phyloP scores from a whole-genome alignment of 2,329 filamentous ascomycete species.

The Xylogone sp. region DNA sequence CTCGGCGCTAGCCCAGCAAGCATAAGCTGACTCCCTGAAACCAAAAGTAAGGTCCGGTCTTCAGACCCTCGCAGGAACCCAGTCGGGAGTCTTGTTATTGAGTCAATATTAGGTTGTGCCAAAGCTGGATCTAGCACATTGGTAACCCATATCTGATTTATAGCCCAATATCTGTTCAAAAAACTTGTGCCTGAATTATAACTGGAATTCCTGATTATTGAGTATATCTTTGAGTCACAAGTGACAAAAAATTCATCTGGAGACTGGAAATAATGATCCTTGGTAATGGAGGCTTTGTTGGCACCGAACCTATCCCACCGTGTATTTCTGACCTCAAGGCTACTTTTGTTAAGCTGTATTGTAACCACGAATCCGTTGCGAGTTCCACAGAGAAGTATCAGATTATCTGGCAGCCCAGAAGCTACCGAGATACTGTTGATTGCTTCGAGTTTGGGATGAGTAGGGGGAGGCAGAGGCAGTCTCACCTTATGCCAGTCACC shows the following conservation, averaged over 20 bases:
- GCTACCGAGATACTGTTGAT: slow-evolving; percentile 21
- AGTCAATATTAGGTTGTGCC: slow-evolving; percentile 44
- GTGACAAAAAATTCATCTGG: slow-evolving; percentile 37
- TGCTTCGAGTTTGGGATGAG: slow-evolving; percentile 11
- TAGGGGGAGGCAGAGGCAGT: slow-evolving; percentile 5
- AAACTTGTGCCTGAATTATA: background rate
- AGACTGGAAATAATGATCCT: slow-evolving; percentile 13
- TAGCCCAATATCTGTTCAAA: slow-evolving; percentile 1
- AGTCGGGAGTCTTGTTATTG: slow-evolving; percentile 39
- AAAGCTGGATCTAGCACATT: slow-evolving; percentile 44
- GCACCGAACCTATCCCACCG: slow-evolving; percentile 20
- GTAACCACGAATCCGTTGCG: slow-evolving; percentile 23
- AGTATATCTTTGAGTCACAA: slow-evolving; percentile 43
- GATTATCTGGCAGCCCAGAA: background rate
- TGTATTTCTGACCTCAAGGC: slow-evolving; percentile 9
- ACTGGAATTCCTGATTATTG: slow-evolving; percentile 6
- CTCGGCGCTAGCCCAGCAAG: slow-evolving; percentile 48
- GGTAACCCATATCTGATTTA: slow-evolving; percentile 45
- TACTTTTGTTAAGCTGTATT: slow-evolving; percentile 11
- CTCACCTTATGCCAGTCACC: slow-evolving; percentile 5
- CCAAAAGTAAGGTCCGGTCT: slow-evolving; percentile 41
- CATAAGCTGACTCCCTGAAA: slow-evolving; percentile 47
- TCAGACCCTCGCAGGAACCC: slow-evolving; percentile 16
- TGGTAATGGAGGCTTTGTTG: slow-evolving; percentile 19
- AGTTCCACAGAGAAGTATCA: slow-evolving; percentile 24